Evolutionary conservation across 768 basidiomycete species (phyloP), one percentile per base, ranked within the genome.

Genomic region (Mycena pura): DNA sequence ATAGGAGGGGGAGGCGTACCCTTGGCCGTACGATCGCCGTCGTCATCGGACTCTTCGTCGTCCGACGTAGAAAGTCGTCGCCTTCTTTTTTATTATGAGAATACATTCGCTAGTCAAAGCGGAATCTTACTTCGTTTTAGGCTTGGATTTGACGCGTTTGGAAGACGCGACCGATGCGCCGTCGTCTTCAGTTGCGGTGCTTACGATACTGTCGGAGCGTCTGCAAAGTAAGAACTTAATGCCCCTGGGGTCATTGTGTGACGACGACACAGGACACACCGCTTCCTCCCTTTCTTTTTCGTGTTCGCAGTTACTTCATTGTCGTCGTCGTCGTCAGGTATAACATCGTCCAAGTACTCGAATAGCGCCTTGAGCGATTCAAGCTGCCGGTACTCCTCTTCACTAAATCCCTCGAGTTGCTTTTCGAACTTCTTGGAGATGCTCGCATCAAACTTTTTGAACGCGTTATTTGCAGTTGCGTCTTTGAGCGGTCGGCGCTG

Each of bases 351-450:
- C 71, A 92, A 67, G 70, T 90, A 90, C 44, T 83, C 80, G 69
- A 93, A 93, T 25, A 91, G 68, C 0, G 84, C 81, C 38, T 85
- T 81, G 25, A 91, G 80, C 27, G 84, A 77, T 51, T 87, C 84
- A 3, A 92, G 77, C 54, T 88, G 79, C 59, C 88, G 77, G 59
- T 85, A 87, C 40, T 92, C 89, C 36, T 84, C 88, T 68, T 92
- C 90, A 60, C 81, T 86, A 71, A 93, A 89, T 59, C 82, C 83
- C 60, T 87, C 86, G 13, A 95, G 76, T 66, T 90, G 86, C 53
- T 84, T 81, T 34, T 86, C 84, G 63, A 88, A 94, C 68, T 86
- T 88, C 79, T 93, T 95, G 47, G 76, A 73, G 40, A 97, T 77
- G 5, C 77, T 60, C 0, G 80, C 71, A 29, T 92, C 87, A 69